Conservation (phyloP, 2,329 filamentous ascomycete species). For the Clonostachys solani region DNA sequence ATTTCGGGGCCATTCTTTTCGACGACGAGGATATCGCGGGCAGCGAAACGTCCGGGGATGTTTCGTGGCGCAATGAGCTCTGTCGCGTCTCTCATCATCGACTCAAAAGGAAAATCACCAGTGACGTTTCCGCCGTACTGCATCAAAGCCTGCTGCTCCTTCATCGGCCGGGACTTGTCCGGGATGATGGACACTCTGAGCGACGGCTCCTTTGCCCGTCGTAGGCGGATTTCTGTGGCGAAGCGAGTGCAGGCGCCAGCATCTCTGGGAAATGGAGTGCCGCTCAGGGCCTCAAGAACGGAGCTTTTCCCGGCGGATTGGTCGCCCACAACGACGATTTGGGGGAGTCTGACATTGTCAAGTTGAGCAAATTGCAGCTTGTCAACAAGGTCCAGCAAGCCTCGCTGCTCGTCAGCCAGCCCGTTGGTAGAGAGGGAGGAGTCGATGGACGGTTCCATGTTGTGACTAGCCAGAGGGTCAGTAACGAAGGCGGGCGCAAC, state of each 20-base stretch:
- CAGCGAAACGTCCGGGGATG: conserved; percentile 44
- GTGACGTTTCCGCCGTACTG: conserved; percentile 43
- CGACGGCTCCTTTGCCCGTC: conserved; percentile 35
- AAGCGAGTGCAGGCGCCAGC: conserved; percentile 59
- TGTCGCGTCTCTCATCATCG: conserved; percentile 45
- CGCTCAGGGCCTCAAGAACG: conserved; percentile 59
- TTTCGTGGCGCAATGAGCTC: conserved; percentile 46
- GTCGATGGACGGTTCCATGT: conserved; percentile 37
- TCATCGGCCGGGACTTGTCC: conserved; percentile 38
- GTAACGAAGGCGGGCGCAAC: too few relatives aligned
- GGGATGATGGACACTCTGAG: conserved; percentile 52
- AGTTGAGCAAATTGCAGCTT: conserved; percentile 48
- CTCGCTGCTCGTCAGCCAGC: conserved; percentile 49
- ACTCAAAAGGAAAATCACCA: conserved; percentile 39
- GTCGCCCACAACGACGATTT: conserved; percentile 62
- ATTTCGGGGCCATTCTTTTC: conserved; percentile 56
- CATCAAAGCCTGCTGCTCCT: conserved; percentile 40
- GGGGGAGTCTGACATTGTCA: conserved; percentile 49
- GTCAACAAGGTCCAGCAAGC: conserved; percentile 53
- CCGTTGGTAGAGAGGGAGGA: conserved; percentile 43
- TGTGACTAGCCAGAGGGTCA: conserved; percentile 7
- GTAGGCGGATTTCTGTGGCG: conserved; percentile 54
- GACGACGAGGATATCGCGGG: conserved; percentile 50
- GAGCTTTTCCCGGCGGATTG: conserved; percentile 63
- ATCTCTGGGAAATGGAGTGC: conserved; percentile 55